phyloP scores from a whole-genome alignment of 257 asterid species.

The Nicotiana sylvestris region DNA sequence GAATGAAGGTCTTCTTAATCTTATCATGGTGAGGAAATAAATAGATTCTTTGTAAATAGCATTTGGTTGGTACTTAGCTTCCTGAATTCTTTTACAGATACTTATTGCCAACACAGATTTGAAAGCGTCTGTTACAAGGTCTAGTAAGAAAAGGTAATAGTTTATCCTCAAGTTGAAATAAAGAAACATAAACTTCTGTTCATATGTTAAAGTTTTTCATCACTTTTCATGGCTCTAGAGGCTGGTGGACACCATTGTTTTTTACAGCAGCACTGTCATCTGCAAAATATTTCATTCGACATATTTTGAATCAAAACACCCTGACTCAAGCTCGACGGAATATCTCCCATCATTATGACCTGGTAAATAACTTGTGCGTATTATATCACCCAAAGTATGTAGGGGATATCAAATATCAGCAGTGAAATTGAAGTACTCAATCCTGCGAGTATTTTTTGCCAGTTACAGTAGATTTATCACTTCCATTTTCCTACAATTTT shows the following conservation, averaged over 20 bases:
- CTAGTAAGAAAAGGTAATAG: slow-evolving; percentile 47
- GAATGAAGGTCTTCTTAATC: slow-evolving; percentile 60
- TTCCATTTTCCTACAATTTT: neutral
- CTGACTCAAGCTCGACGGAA: slow-evolving; percentile 68
- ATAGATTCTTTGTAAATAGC: neutral
- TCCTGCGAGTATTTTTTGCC: too few relatives aligned
- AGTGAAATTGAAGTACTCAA: too few relatives aligned
- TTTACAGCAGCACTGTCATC: slow-evolving; percentile 59
- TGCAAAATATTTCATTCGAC: slow-evolving; percentile 67
- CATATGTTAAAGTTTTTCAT: neutral
- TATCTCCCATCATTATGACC: slow-evolving; percentile 1
- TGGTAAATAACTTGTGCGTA: neutral
- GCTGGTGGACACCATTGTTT: slow-evolving; percentile 93
- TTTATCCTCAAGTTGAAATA: neutral
- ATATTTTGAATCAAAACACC: slow-evolving; percentile 70
- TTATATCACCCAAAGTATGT: neutral
- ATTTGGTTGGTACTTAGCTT: neutral
- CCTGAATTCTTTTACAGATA: slow-evolving; percentile 42
- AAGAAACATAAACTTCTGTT: neutral
- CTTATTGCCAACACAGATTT: slow-evolving; percentile 63
- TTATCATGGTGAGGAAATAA: slow-evolving; percentile 52
- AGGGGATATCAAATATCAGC: too few relatives aligned
- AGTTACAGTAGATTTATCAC: too few relatives aligned
- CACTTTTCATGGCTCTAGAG: slow-evolving; percentile 69
- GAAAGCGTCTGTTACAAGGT: slow-evolving; percentile 31